Base-by-base conservation (phyloP, 2,329 filamentous ascomycete species). In the Fusarium sp. region DNA sequence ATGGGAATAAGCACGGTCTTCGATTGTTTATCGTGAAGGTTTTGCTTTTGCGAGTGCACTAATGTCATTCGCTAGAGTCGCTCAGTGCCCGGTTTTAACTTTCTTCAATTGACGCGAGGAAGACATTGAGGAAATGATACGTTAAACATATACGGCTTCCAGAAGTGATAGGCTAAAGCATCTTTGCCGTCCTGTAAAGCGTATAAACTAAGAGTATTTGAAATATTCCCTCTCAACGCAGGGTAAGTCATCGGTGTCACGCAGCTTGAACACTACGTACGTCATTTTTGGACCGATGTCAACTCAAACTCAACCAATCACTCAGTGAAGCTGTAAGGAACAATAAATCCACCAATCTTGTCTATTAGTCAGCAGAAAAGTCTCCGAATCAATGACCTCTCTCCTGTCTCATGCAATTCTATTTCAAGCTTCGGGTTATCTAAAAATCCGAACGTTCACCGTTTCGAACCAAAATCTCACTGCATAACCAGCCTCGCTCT, bases 401-500 rank as follows among this genome's bases (percentile, higher is more conserved):
- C 17, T 10, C 12, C 10, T 11, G 0, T 31, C 7, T 42, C n/a
- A 33, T 33, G n/a, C 29, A 9, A 27, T 56, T 33, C 39, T 47
- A 36, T 47, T 56, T 47, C 22, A 2, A 47, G 38, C 20, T 35
- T 22, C 31, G 54, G 54, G 54, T 12, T 22, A 49, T 36, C 15
- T 25, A 17, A 29, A 22, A 22, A 31, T 36, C 41, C 54, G 42
- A 9, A n/a, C 52, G 2, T 15, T 41, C n/a, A 25, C n/a, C 18
- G 4, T 59, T 54, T 7, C 7, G 13, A 11, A 22, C 56, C 31
- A 54, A 59, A 39, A 58, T 41, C 46, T 59, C 27, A 59, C 56
- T 33, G 35, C 56, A 31, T 53, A 38, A 18, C 12, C 35, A 39
- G 25, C 45, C 47, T 59, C 46, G 27, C 27, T n/a, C 8, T 33